A percentile compares a stretch with the other conserved stretches of the same genome.
These are phyloP conservation scores for Fusarium citri DNA, from an alignment of 2,329 filamentous ascomycete species.

Conservation along the genomic window DNA sequence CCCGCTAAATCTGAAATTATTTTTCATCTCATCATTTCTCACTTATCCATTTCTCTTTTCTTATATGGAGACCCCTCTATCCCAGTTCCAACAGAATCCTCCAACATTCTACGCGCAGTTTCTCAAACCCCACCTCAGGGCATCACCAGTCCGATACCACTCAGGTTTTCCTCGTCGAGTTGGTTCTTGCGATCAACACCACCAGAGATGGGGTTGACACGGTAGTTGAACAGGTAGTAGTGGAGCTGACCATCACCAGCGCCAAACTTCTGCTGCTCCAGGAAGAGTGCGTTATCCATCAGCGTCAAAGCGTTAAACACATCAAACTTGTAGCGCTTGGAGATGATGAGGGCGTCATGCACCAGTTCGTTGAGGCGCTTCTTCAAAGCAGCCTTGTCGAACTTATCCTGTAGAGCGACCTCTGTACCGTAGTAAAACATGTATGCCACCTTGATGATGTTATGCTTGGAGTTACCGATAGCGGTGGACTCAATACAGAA, in stretches of 20 bases:
- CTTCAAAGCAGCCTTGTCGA: conserved; percentile 72
- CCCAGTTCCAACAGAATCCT: conserved; percentile 3
- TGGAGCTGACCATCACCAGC: conserved; percentile 94
- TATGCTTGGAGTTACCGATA: conserved; percentile 83
- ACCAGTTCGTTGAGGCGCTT: conserved; percentile 83
- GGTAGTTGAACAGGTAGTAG: conserved; percentile 98
- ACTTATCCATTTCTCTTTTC: conserved; percentile 11
- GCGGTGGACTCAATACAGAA: conserved; percentile 95
- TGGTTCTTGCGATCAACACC: conserved; percentile 84
- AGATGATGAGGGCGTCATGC: conserved; percentile 86
- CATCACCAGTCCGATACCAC: conserved; percentile 92
- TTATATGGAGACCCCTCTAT: conserved; percentile 5
- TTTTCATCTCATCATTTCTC: conserved; percentile 22
- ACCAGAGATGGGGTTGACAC: conserved; percentile 84
- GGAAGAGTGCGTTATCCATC: conserved; percentile 93
- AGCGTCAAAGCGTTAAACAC: conserved; percentile 96
- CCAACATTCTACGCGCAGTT: background rate
- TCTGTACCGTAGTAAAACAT: conserved; percentile 97
- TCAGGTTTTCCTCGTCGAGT: conserved; percentile 80
- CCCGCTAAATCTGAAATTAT: conserved; percentile 13
- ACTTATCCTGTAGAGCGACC: conserved; percentile 71
- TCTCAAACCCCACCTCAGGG: conserved; percentile 42
- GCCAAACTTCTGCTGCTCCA: conserved; percentile 94
- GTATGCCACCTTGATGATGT: conserved; percentile 88
- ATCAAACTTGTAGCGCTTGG: conserved; percentile 87